Conservation (phyloP, 1,139 yeast genomes). For the Candida pseudocylindracea region DNA sequence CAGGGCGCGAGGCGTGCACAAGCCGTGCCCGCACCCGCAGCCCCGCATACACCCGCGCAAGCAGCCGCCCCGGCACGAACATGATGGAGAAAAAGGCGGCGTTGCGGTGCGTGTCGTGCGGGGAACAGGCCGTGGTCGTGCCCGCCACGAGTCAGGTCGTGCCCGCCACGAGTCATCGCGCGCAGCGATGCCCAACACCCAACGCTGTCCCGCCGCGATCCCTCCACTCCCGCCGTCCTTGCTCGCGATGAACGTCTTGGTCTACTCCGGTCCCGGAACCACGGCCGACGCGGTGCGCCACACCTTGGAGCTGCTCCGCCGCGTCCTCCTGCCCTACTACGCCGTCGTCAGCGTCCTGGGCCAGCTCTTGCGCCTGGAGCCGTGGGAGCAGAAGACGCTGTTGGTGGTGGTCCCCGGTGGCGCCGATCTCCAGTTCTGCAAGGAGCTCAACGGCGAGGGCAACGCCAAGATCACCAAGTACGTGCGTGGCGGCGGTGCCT, state of each 20-base stretch:
- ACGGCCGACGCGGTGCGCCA: conserved; percentile 75
- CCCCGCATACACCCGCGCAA: too few relatives aligned
- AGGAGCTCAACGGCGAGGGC: conserved; percentile 45
- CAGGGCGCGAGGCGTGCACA: too few relatives aligned
- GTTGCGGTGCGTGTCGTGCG: too few relatives aligned
- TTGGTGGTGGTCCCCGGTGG: conserved; percentile 87
- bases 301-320: conserved; percentile 51
- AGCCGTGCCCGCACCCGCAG: too few relatives aligned
- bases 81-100: too few relatives aligned
- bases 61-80: too few relatives aligned
- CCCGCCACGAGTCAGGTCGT: too few relatives aligned
- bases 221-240: too few relatives aligned
- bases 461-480: conserved; percentile 35
- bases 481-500: conserved; percentile 63
- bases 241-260: conserved; percentile 46
- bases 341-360: conserved; percentile 63
- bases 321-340: conserved; percentile 68
- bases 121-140: too few relatives aligned
- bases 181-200: too few relatives aligned
- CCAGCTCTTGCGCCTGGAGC: conserved; percentile 44
- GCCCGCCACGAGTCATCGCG: too few relatives aligned
- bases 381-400: conserved; percentile 72
- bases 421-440: conserved; percentile 77
- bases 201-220: too few relatives aligned
- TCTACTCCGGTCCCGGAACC: conserved; percentile 73